Evolutionary conservation across 768 basidiomycete genomes (phyloP).

Genomic region (Goffeauzyma gilvescens): DNA sequence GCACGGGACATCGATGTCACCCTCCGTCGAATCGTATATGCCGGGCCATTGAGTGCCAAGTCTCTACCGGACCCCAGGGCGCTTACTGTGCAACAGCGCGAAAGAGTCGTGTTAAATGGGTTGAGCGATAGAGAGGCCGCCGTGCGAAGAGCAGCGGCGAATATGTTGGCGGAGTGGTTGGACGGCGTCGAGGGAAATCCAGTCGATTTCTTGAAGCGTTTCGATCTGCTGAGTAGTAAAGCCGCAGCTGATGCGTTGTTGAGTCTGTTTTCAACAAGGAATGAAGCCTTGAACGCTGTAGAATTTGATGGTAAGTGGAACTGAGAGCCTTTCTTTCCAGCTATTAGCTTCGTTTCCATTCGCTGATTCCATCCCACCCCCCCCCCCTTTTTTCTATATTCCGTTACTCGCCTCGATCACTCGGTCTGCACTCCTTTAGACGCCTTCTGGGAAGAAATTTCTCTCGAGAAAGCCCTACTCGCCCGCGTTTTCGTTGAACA

Average conservation of each 20-base stretch:
- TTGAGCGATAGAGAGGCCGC: constrained; percentile 62
- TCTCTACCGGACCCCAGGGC: constrained; percentile 44
- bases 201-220: constrained; percentile 26
- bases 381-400: no score
- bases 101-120: constrained; percentile 59
- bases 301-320: constrained; percentile 51
- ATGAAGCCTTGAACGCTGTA: constrained; percentile 48
- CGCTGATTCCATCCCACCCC: no score
- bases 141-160: constrained; percentile 54
- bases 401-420: neutral
- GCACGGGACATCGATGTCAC: constrained; percentile 59
- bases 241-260: constrained; percentile 57
- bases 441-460: constrained; percentile 49
- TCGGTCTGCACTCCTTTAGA: constrained; percentile 36
- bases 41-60: constrained; percentile 43
- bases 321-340: neutral
- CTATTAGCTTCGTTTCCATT: no score
- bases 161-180: constrained; percentile 58
- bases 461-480: constrained; percentile 60
- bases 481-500: constrained; percentile 66
- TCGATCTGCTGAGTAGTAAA: constrained; percentile 26
- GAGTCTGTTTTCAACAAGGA: constrained; percentile 48
- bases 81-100: constrained; percentile 53
- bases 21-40: constrained; percentile 57
- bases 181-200: constrained; percentile 33